Evolutionary conservation across 176 grass and related monocot species (phyloP).

Genomic region (Paspalum vaginatum): DNA sequence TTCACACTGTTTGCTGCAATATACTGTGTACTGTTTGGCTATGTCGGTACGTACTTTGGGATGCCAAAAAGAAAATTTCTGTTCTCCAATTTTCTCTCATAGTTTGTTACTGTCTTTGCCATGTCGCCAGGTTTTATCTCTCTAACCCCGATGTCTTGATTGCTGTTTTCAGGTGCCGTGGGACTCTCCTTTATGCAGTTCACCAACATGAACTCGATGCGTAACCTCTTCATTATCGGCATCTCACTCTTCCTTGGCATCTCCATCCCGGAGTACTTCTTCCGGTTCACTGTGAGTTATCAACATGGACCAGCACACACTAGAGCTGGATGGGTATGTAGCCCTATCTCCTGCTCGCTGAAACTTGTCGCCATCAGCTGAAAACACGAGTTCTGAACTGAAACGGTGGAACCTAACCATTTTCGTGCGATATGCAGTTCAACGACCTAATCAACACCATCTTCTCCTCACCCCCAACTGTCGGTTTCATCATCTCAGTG

Average conservation of each 20-base stretch:
- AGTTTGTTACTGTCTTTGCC: not conserved
- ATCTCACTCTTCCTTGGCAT: slow-evolving; percentile 78
- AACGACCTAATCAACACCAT: slow-evolving; percentile 81
- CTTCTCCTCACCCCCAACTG: slow-evolving; percentile 73
- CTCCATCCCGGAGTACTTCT: slow-evolving; percentile 83
- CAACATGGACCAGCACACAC: slow-evolving; percentile 66
- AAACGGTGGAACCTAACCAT: not conserved
- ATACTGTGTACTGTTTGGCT: slow-evolving; percentile 77
- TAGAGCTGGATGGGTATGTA: slow-evolving; percentile 76
- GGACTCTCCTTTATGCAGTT: slow-evolving; percentile 88
- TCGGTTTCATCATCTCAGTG: slow-evolving; percentile 55
- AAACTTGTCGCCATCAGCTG: not conserved
- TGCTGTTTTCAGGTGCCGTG: slow-evolving; percentile 56
- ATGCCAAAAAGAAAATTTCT: not conserved
- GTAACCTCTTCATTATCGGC: slow-evolving; percentile 77
- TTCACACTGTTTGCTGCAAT: slow-evolving; percentile 77
- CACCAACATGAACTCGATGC: slow-evolving; percentile 96
- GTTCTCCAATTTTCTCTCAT: not conserved
- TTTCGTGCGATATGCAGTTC: slow-evolving; percentile 55
- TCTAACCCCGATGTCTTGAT: not conserved
- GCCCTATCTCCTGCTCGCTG: not conserved
- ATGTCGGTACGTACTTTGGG: slow-evolving; percentile 56
- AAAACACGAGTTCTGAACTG: not conserved
- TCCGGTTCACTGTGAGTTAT: slow-evolving; percentile 52
- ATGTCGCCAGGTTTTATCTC: not conserved